Evolutionary conservation across 805 yeast genomes (phyloP).

Genomic region (Zygoascus tannicola): DNA sequence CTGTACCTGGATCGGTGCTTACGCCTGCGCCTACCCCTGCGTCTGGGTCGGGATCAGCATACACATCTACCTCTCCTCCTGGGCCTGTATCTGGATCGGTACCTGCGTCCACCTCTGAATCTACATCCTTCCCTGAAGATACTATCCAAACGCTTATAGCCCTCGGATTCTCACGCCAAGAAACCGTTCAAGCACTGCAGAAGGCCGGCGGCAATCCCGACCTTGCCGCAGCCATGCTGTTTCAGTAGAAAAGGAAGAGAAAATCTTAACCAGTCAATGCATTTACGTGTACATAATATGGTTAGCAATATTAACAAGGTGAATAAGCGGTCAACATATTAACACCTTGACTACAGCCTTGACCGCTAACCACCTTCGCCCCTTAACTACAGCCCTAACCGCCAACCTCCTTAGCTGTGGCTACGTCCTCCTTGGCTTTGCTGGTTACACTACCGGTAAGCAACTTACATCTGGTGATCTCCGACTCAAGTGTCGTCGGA

Average conservation of each 20-base stretch:
- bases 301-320: no score
- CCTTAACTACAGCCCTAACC: no score
- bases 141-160: conserved; percentile 41
- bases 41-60: conserved; percentile 9
- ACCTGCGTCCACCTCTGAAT: conserved; percentile 10
- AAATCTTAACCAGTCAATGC: no score
- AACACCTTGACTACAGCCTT: no score
- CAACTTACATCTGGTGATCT: conserved; percentile 19
- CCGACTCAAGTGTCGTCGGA: conserved; percentile 21
- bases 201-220: conserved; percentile 73
- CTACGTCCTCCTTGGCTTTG: conserved; percentile 20
- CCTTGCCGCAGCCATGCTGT: conserved; percentile 72
- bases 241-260: no score
- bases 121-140: conserved; percentile 25
- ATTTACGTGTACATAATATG: no score
- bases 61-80: conserved; percentile 8
- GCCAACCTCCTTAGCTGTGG: conserved; percentile 23
- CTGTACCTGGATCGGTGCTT: not conserved
- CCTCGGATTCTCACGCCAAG: conserved; percentile 61
- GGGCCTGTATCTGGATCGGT: conserved; percentile 4
- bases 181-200: conserved; percentile 56
- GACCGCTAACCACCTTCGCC: no score
- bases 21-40: conserved; percentile 5
- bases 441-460: conserved; percentile 16
- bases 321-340: no score